Base-by-base conservation (phyloP, 2,329 filamentous ascomycete species). In the Leptodontidium sp. region DNA sequence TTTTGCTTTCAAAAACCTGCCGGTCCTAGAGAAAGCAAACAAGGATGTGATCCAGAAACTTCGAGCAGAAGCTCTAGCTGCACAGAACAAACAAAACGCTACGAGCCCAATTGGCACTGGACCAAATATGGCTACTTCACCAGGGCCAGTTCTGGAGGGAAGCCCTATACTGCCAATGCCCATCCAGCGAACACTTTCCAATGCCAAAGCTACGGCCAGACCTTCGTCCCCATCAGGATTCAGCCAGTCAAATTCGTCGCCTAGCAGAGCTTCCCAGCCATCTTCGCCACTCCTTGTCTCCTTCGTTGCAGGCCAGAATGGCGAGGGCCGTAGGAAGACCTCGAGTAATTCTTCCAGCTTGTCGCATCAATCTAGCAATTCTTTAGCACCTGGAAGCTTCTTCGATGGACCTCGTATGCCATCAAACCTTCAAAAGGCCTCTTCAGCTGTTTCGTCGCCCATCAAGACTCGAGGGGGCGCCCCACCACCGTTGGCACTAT, bases 11-110 rank as follows among this genome's bases (percentile, higher is more conserved):
- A 99, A 99, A 82, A 99, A 99, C 75, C 83, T 99, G 61, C 94
- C 95, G 0, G 95, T 98, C 24, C 85, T 99, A 21, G 96, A 98
- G 76, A 98, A 98, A 80, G 96, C 96, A 65, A 99, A 99, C 81
- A 99, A 99, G 79, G 96, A 99, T 76, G 94, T 98, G 38, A 97
- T 99, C 40, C 94, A 98, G 76, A 98, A 98, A 79, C 84, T 99
- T 67, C 90, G 94, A 12, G 93, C 94, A 26, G 94, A 98, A 80
- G 94, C 96, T 2, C 86, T 98, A 82, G 94, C 88, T 2, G 81
- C 84, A 1, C 88, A 90, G 73, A 87, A 80, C 76, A 90, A 90
- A 75, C 29, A 58, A 40, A 57, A 50, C 14, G 62, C 71, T 21
- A 65, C 74, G 21, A 76, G 72, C 52, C 75, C 76, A 24, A 64